Base-by-base conservation (phyloP, 2,329 filamentous ascomycete genomes). In the Pyrenophora seminiperda region DNA sequence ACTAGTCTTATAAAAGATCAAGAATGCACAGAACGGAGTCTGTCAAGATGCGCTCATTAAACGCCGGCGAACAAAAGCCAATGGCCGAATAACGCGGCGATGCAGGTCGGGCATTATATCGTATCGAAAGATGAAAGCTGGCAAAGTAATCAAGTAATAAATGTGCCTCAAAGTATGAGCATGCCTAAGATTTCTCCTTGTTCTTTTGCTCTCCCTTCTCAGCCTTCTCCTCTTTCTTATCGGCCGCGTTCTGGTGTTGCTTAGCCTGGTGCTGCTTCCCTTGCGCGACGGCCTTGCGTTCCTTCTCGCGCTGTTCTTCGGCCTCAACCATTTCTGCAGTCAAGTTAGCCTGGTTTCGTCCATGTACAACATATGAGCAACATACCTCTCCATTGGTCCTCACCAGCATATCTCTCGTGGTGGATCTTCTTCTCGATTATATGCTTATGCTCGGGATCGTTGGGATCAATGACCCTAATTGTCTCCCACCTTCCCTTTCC, bases 311-410 rank as follows among this genome's bases (percentile, higher is more conserved):
- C 54, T 81, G 79, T 78, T 93, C 89, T 77, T 92, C 89, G 15
- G 89, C 85, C 53, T 83, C 89, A 41, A 93, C 87, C 89, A 93
- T 93, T 65, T 93, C 88, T 89, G 63, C 22, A 39, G 30, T 15
- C 44, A n/a, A 14, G 61, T 67, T 45, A 70, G 62, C 46, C 53
- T 14, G 27, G 11, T 47, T 6, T 27, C 24, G 9, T 20, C 4
- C 6, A 38, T n/a, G n/a, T 32, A 13, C 17, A 29, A 46, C 7
- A 7, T 14, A 18, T 9, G 1, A n/a, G n/a, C 13, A 7, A 76
- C 84, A 71, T 75, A 89, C 87, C 87, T 79, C 85, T 94, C 94
- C 94, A 99, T 66, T 97, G 81, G 74, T 97, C 92, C 77, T 96
- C 90, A 36, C 91, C 90, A 70, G 87, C 82, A 73, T 95, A 94